A percentile compares a stretch with the other conserved stretches of the same genome.
Conservation (phyloP, 306 rosid species). For the Luffa acutangula region DNA sequence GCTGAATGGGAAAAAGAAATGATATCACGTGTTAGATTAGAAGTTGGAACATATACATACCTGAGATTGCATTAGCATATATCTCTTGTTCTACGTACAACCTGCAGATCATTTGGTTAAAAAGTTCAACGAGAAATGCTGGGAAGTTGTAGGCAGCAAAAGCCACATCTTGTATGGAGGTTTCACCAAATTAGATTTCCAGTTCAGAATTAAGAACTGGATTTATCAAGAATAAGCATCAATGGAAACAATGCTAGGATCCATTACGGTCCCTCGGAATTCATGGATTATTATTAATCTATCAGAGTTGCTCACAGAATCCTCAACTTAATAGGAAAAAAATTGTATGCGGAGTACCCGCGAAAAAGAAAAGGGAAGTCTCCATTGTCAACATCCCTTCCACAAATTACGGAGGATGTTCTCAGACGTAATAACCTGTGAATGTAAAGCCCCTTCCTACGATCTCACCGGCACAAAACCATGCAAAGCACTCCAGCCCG, state of each 20-base stretch:
- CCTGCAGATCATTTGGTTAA: not conserved
- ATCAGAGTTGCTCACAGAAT: conserved; percentile 34
- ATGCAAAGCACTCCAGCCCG: conserved; percentile 60
- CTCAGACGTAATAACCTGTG: conserved; percentile 51
- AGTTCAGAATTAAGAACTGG: not conserved
- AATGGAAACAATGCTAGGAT: not conserved
- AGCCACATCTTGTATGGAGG: not conserved
- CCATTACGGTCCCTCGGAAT: conserved; percentile 32
- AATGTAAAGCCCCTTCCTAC: conserved; percentile 62
- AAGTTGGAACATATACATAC: not conserved
- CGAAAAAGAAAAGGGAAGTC: not conserved
- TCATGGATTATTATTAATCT: conserved; percentile 65
- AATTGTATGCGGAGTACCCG: conserved; percentile 21
- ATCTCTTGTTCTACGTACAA: not conserved
- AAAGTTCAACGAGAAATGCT: not conserved
- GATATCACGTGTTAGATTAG: not conserved
- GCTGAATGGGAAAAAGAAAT: not conserved
- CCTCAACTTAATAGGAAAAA: conserved; percentile 38
- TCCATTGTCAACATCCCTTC: not conserved
- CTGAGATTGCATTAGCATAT: not conserved
- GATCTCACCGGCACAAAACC: conserved; percentile 54
- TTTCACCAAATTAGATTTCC: not conserved
- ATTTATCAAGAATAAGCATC: not conserved
- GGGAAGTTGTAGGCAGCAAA: not conserved
- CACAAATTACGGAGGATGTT: not conserved